Evolutionary conservation across 2,329 filamentous ascomycete genomes (phyloP).

Genomic region (Parasarocladium wereldwijsianum): DNA sequence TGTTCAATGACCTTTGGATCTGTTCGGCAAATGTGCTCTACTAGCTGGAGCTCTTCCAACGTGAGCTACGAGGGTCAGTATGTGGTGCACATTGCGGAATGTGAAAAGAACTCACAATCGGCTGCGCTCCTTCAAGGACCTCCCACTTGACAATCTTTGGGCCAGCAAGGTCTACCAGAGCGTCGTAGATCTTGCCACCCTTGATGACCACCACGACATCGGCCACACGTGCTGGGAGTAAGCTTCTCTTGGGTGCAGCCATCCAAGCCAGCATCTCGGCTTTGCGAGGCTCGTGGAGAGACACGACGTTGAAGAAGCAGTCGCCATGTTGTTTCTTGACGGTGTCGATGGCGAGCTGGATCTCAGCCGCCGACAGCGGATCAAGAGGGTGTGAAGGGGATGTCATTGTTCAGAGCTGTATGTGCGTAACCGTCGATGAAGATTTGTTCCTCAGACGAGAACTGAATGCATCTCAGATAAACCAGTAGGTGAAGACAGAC

Average conservation of each 20-base stretch:
- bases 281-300: constrained; percentile 74
- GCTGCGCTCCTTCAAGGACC: constrained; percentile 61
- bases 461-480: too few relatives aligned
- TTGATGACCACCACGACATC: constrained; percentile 73
- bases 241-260: constrained; percentile 41
- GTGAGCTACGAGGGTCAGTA: constrained; percentile 46
- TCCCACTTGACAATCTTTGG: constrained; percentile 61
- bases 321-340: constrained; percentile 56
- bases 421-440: too few relatives aligned
- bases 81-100: not conserved
- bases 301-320: constrained; percentile 76
- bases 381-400: constrained; percentile 52
- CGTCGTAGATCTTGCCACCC: constrained; percentile 70
- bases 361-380: constrained; percentile 58
- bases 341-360: constrained; percentile 53
- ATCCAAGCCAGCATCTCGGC: constrained; percentile 72
- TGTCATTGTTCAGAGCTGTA: too few relatives aligned
- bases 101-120: constrained; percentile 39
- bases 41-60: constrained; percentile 74
- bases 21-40: constrained; percentile 60
- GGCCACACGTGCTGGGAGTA: constrained; percentile 56
- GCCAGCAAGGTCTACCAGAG: constrained; percentile 57
- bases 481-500: too few relatives aligned
- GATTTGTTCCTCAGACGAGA: too few relatives aligned
- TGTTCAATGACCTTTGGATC: constrained; percentile 85